These are phyloP conservation scores for Auxenochlorella protothecoides DNA, from an alignment of 139 green algal species.

Conservation along the genomic window DNA sequence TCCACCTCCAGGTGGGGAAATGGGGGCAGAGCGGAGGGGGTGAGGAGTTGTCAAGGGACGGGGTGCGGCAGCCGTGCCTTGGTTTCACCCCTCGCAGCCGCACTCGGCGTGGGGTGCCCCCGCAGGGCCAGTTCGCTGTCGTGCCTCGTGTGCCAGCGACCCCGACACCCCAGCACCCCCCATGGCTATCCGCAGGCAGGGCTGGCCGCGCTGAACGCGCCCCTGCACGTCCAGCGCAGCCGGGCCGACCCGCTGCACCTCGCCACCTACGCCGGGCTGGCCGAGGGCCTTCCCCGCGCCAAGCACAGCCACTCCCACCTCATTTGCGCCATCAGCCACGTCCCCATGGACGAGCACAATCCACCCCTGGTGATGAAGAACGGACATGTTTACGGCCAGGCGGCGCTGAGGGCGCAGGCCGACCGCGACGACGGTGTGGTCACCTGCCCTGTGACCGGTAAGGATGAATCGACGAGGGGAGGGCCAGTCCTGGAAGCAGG, in stretches of 20 bases:
- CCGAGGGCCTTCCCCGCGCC: slow-evolving; percentile 61
- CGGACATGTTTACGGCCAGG: slow-evolving; percentile 72
- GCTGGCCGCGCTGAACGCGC: slow-evolving; percentile 76
- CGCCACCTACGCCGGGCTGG: slow-evolving; percentile 59
- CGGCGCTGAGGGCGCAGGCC: slow-evolving; percentile 36
- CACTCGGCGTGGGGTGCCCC: too few relatives aligned
- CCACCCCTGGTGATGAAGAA: slow-evolving; percentile 86
- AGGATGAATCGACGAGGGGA: too few relatives aligned
- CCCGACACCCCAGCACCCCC: slow-evolving; percentile 9
- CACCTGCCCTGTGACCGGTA: slow-evolving; percentile 21
- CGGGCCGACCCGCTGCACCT: slow-evolving; percentile 69
- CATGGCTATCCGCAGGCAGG: slow-evolving; percentile 52
- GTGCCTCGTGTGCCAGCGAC: background rate
- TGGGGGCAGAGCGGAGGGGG: too few relatives aligned
- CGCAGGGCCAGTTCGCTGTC: too few relatives aligned
- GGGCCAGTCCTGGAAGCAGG: too few relatives aligned
- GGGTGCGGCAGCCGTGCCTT: too few relatives aligned
- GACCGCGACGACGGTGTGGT: slow-evolving; percentile 28
- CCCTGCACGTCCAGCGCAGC: slow-evolving; percentile 31
- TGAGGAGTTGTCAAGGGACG: too few relatives aligned
- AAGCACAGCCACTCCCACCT: slow-evolving; percentile 85
- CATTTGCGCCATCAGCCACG: slow-evolving; percentile 68
- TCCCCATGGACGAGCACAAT: slow-evolving; percentile 88
- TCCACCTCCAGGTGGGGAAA: slow-evolving; percentile 64
- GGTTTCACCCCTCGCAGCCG: too few relatives aligned